Evolutionary conservation across 257 asterid genomes (phyloP), one percentile per base, ranked within the genome.

Genomic region (Leptodermis oblonga): DNA sequence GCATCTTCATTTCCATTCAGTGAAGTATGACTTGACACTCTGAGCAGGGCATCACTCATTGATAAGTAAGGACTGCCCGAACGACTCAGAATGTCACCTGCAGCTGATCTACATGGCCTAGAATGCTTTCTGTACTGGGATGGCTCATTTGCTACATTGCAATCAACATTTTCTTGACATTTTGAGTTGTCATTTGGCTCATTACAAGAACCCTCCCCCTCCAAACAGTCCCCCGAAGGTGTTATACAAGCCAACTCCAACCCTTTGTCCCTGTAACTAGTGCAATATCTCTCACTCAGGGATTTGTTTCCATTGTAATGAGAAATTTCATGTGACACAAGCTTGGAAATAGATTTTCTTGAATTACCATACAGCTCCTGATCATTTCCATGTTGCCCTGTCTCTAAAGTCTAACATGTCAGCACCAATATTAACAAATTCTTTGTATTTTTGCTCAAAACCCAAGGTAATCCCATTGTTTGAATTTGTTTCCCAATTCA

Each of bases 401-500:
- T 68, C 73, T 63, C 64, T 67, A 73, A 65, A 70, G 55, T 68
- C 70, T n/a, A n/a, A n/a, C 9, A 66, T 51, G 20, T 68, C 67
- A 10, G 18, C 45, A 15, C 73, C 70, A 31, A 22, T 63, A 37
- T 33, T 41, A 33, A 10, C 70, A n/a, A 65, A 74, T 62, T 76
- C 75, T 4, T 68, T 64, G 54, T n/a, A 52, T 9, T 74, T 70
- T 61, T 76, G 67, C 17, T 76, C 84, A 28, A 89, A 77, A 49
- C 90, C 93, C 59, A 87, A 77, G 30, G 80, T 73, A 45, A 81
- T 79, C 30, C 78, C 92, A 67, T 80, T 80, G 43, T 75, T 71
- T 34, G 87, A 84, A 82, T 83, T 78, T 13, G 87, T 80, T 68
- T 92, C 98, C 96, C 96, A 89, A 41, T 87, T 82, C 70, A 80